Base-by-base conservation (phyloP, 2,329 filamentous ascomycete species). In the Cladosporium sp. region DNA sequence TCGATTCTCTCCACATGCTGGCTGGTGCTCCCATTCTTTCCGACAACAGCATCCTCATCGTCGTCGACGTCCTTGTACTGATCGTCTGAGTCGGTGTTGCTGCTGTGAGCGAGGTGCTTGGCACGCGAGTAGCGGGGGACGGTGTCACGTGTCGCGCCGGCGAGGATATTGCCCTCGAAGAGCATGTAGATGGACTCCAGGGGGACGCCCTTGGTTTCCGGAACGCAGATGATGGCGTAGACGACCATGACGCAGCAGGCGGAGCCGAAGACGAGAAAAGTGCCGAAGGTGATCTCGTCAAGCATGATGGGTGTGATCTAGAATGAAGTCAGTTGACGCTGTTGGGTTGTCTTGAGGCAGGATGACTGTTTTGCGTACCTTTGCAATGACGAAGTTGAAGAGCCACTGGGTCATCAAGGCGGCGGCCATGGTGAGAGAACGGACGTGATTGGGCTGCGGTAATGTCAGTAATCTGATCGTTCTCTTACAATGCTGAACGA, bases 351-450 rank as follows among this genome's bases (percentile, higher is more conserved):
- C 16, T 9, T 37, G 34, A 37, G 14, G 9, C 11, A 10, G 31
- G n/a, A 14, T 16, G 19, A 11, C 14, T 33, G 31, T 41, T 16
- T 35, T 37, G 6, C 14, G 34, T 31, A 46, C 44, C 34, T 46
- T 46, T 2, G 67, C 56, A 43, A 60, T 65, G 13, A 63, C 59
- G 43, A 70, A 69, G 51, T 71, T 70, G 62, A 72, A 69, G 2
- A 73, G 63, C 72, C 73, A 75, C 43, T 75, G 73, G 9, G 71
- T 74, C 69, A 73, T 72, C n/a, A 74, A 59, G 18, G 70, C 68
- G 5, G 65, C 67, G 3, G 71, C 71, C 72, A 74, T 74, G 58
- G 72, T 62, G 13, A 74, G 63, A 8, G 68, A 70, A 0, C 72
- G 68, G 1, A 73, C 69, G 14, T 62, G 57, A 28, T 65, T 63